These are phyloP conservation scores for Macroventuria anomochaeta DNA, from an alignment of 2,329 filamentous ascomycete species.

Conservation along the genomic window DNA sequence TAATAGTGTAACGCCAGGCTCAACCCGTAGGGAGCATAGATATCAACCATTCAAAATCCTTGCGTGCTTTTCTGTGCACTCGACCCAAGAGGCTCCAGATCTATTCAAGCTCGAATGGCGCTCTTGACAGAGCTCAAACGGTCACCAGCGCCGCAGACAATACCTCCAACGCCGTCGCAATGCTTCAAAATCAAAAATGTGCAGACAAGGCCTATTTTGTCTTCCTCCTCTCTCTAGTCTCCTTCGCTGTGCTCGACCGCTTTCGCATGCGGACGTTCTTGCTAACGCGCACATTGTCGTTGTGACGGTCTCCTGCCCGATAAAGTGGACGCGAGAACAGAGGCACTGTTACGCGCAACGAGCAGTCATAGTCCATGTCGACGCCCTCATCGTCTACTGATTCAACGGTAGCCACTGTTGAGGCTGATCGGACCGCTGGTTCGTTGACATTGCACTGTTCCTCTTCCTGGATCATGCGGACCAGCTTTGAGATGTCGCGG, in stretches of 20 bases:
- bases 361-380: conserved; percentile 39
- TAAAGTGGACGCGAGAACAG: conserved; percentile 32
- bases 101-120: neutral
- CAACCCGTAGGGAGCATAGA: conserved; percentile 44
- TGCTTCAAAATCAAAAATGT: conserved; percentile 23
- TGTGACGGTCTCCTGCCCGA: conserved; percentile 34
- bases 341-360: conserved; percentile 21
- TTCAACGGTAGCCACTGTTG: conserved; percentile 6
- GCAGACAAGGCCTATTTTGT: conserved; percentile 21
- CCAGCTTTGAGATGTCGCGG: conserved; percentile 51
- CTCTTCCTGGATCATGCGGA: conserved; percentile 51
- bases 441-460: conserved; percentile 51
- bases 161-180: conserved; percentile 44
- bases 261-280: conserved; percentile 45
- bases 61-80: neutral
- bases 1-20: conserved; percentile 35
- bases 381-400: conserved; percentile 43
- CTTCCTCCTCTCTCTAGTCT: conserved; percentile 27
- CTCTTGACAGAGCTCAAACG: conserved; percentile 33
- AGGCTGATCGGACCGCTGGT: conserved; percentile 13
- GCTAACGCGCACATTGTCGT: conserved; percentile 35
- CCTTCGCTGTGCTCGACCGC: conserved; percentile 22
- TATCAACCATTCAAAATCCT: neutral
- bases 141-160: conserved; percentile 31
- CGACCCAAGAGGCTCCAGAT: neutral